Evolutionary conservation across 2,329 filamentous ascomycete genomes (phyloP), one percentile per base, ranked within the genome.

Genomic region (Fusarium napiforme): DNA sequence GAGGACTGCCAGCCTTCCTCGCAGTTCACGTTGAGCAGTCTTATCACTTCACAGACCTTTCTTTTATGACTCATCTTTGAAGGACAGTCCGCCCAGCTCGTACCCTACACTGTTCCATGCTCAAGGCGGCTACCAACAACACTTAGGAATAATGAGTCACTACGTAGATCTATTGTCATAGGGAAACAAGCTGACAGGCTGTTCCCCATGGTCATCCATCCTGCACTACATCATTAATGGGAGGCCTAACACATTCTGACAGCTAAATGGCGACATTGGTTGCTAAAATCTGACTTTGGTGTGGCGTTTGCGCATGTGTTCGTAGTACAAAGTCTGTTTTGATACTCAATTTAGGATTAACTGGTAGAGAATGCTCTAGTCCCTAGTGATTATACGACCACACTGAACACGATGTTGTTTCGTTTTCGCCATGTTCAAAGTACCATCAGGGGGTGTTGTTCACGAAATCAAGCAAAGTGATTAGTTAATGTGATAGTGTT

Each of bases 41-140:
- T 19, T 19, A 23, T 10, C 5, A 19, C n/a, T 6, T 37, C 12
- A 26, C 18, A 21, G 12, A 15, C 5, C 12, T 26, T 52, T 7
- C 11, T 26, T 26, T 9, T 5, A 2, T 15, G 9, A 11, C 18
- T 10, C 9, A 21, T 10, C 1, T 52, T 5, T 15, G 18, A 15
- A 15, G n/a, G 4, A 9, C 0, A 26, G 12, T 1, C 23, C 21
- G 10, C 18, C 16, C 7, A 52, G 16, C 3, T 19, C 8, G 4
- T 16, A 16, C 1, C 18, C 32, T 12, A 16, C 18, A 28, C 18
- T 3, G 6, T 21, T 26, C 2, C 12, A 21, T 53, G 18, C n/a
- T 34, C 18, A 6, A 16, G 32, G n/a, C 18, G 8, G n/a, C 49
- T 9, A 7, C 18, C n/a, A 15, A 23, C 4, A 32, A 32, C 11